Percentiles rank a stretch among this genome's conserved stretches.
phyloP scores from a whole-genome alignment of 305 asterid genomes.

The Plantago coronopus region DNA sequence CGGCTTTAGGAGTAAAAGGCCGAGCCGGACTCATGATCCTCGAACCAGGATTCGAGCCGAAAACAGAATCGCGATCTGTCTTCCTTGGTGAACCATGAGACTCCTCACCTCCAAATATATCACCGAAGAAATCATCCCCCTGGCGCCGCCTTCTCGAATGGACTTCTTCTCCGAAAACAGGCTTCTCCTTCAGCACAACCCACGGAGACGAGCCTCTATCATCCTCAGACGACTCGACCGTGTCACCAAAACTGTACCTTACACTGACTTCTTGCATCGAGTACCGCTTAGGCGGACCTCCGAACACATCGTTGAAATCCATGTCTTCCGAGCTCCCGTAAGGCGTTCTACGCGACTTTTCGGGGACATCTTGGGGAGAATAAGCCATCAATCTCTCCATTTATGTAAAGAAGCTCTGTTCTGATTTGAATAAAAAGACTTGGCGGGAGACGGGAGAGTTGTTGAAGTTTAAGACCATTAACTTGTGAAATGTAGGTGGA shows the following conservation, averaged over 20 bases:
- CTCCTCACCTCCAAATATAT: constrained; percentile 61
- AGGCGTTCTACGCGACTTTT: constrained; percentile 21
- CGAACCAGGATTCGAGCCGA: constrained; percentile 49
- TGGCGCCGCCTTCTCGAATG: constrained; percentile 38
- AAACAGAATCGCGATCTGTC: constrained; percentile 32
- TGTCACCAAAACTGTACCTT: constrained; percentile 48
- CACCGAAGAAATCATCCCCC: constrained; percentile 60
- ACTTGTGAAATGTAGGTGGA: background rate
- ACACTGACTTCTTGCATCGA: constrained; percentile 56
- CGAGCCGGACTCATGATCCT: constrained; percentile 53
- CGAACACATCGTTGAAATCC: constrained; percentile 83
- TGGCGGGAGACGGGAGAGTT: constrained; percentile 55
- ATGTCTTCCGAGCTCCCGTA: constrained; percentile 34
- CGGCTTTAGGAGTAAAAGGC: constrained; percentile 44
- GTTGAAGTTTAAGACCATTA: background rate
- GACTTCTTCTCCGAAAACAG: constrained; percentile 62
- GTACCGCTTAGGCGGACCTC: constrained; percentile 83
- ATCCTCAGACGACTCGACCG: constrained; percentile 39
- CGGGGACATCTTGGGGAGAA: constrained; percentile 22
- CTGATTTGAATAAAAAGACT: constrained; percentile 14
- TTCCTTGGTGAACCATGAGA: constrained; percentile 44
- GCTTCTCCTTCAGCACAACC: constrained; percentile 47
- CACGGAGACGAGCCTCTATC: constrained; percentile 31
- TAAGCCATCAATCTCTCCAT: constrained; percentile 50
- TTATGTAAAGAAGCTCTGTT: background rate